These are phyloP conservation scores for Metschnikowia colocasiae DNA, from an alignment of 805 yeast genomes.

Conservation along the genomic window DNA sequence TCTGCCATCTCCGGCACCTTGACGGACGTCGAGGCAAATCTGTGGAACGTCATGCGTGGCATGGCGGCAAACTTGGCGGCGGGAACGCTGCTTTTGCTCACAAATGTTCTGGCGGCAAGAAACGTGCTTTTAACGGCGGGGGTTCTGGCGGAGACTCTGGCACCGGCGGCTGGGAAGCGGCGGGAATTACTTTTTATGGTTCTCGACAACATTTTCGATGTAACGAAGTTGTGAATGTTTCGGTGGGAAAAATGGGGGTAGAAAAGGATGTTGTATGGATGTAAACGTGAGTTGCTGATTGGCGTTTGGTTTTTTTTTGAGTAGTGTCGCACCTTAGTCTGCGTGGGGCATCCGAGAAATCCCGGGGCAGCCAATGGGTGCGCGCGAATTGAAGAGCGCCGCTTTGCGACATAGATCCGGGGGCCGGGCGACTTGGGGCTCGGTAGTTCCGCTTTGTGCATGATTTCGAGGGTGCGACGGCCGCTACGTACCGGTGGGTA, in stretches of 20 bases:
- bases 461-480: not conserved
- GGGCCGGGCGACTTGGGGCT: not conserved
- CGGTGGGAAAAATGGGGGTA: not conserved
- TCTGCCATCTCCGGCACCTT: conserved; percentile 99
- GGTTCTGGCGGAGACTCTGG: conserved; percentile 4
- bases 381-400: conserved; percentile 13
- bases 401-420: not conserved
- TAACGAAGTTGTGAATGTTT: conserved; percentile 1
- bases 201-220: conserved; percentile 32
- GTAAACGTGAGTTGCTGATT: conserved; percentile 3
- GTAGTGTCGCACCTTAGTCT: conserved; percentile 4
- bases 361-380: conserved; percentile 20
- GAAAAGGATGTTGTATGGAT: conserved; percentile 1
- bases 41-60: conserved; percentile 25
- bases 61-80: conserved; percentile 6
- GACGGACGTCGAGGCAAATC: conserved; percentile 48
- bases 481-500: too few species aligned
- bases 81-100: conserved; percentile 8
- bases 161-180: conserved; percentile 22
- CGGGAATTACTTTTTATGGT: conserved; percentile 27
- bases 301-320: conserved; percentile 3
- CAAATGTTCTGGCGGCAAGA: conserved; percentile 20
- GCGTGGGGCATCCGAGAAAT: conserved; percentile 14
- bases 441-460: not conserved
- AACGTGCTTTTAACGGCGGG: conserved; percentile 13